A percentile compares a stretch with the other conserved stretches of the same genome.
These are phyloP conservation scores for Linum tenue DNA, from an alignment of 345 rosid species.

Conservation along the genomic window DNA sequence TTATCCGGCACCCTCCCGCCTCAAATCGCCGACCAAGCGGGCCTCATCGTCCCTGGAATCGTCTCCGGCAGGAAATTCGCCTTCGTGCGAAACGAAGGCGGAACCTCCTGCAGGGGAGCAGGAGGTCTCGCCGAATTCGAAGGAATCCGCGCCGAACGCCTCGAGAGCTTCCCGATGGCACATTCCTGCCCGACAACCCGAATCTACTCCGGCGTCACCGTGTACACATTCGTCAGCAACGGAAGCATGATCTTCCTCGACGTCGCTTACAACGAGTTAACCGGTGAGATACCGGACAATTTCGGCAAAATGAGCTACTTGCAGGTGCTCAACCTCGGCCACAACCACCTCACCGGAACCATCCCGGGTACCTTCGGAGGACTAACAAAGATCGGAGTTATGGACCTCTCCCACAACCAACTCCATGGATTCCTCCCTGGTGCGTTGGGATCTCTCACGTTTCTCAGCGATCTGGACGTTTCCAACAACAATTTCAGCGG, in stretches of 20 bases:
- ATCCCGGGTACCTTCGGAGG: slow-evolving; percentile 80
- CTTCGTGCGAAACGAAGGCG: slow-evolving; percentile 93
- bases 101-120: slow-evolving; percentile 92
- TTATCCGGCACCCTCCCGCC: slow-evolving; percentile 54
- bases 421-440: slow-evolving; percentile 71
- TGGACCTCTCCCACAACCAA: slow-evolving; percentile 81
- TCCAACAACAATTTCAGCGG: slow-evolving; percentile 88
- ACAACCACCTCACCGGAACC: slow-evolving; percentile 54
- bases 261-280: slow-evolving; percentile 61
- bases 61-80: slow-evolving; percentile 90
- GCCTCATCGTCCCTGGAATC: slow-evolving; percentile 58
- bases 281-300: slow-evolving; percentile 58
- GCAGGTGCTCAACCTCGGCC: slow-evolving; percentile 91
- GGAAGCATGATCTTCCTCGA: slow-evolving; percentile 95
- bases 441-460: slow-evolving; percentile 61
- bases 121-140: slow-evolving; percentile 92
- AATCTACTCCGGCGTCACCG: slow-evolving; percentile 69
- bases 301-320: slow-evolving; percentile 63
- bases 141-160: slow-evolving; percentile 59
- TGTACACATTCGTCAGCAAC: slow-evolving; percentile 60
- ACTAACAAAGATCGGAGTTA: slow-evolving; percentile 66
- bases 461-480: slow-evolving; percentile 89
- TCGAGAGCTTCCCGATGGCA: slow-evolving; percentile 69
- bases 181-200: slow-evolving; percentile 85
- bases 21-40: slow-evolving; percentile 64